Evolutionary conservation across 2,329 filamentous ascomycete species (phyloP).

Genomic region (Aspergillus terreus): DNA sequence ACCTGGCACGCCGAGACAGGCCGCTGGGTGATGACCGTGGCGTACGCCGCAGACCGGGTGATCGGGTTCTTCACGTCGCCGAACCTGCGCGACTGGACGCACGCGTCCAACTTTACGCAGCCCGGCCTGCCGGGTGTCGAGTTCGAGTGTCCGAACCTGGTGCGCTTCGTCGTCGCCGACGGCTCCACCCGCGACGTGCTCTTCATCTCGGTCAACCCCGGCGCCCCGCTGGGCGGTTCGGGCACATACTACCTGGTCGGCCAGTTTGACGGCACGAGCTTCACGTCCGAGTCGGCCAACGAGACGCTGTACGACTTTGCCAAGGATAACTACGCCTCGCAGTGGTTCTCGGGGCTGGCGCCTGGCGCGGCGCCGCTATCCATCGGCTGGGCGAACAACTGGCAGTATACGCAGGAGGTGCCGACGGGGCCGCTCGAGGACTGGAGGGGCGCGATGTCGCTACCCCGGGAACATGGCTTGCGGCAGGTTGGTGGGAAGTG

Average conservation of each 20-base stretch:
- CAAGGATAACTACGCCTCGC: slow-evolving; percentile 45
- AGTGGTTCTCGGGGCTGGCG: slow-evolving; percentile 51
- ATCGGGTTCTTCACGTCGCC: slow-evolving; percentile 61
- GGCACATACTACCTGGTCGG: slow-evolving; percentile 47
- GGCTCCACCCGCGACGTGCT: slow-evolving; percentile 20
- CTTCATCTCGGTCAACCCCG: slow-evolving; percentile 30
- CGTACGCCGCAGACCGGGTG: slow-evolving; percentile 53
- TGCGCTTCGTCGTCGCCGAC: slow-evolving; percentile 50
- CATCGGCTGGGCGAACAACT: slow-evolving; percentile 58
- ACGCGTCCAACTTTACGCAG: slow-evolving; percentile 56
- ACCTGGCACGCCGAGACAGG: slow-evolving; percentile 51
- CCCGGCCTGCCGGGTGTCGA: slow-evolving; percentile 52
- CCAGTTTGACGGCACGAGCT: slow-evolving; percentile 57
- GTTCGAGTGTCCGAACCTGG: slow-evolving; percentile 63
- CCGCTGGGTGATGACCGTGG: slow-evolving; percentile 57
- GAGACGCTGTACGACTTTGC: slow-evolving; percentile 26
- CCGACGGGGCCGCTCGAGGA: slow-evolving; percentile 52
- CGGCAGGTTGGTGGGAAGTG: slow-evolving; percentile 50
- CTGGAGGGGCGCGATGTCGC: slow-evolving; percentile 52
- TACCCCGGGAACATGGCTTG: slow-evolving; percentile 52
- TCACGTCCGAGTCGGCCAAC: slow-evolving; percentile 19
- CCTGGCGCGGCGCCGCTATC: slow-evolving; percentile 42
- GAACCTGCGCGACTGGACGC: slow-evolving; percentile 57
- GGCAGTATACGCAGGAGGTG: slow-evolving; percentile 55
- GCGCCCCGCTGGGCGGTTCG: slow-evolving; percentile 31